Evolutionary conservation across 2,329 filamentous ascomycete genomes (phyloP), one percentile per base, ranked within the genome.

Genomic region (Pochonia chlamydosporia): DNA sequence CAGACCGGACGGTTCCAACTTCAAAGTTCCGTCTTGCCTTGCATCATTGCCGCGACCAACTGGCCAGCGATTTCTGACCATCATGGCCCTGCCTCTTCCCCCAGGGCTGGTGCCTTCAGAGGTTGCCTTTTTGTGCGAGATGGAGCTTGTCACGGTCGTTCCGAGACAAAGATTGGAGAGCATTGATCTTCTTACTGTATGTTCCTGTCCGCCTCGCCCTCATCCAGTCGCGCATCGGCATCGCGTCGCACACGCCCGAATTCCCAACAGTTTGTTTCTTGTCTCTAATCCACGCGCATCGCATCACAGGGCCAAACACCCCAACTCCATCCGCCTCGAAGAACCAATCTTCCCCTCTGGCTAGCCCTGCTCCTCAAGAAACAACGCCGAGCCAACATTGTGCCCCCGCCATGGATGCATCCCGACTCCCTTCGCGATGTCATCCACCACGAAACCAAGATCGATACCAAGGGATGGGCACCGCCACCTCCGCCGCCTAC

Each of bases 121-220:
- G 71, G 87, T 95, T 40, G 87, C 90, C 43, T 99, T 97, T 62
- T 74, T 97, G 24, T 96, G 91, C 67, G 93, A 99, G 72, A 97
- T 96, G 90, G 92, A 97, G 71, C 81, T 89, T 59, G 87, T 99
- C 47, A 96, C 91, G 0, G 80, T 99, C 20, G 82, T 97, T 43
- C 93, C 93, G 30, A 87, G 93, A 46, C 91, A 97, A 66, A 81
- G 87, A 54, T 82, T 99, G 45, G 90, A 96, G 55, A 82, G 81
- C 56, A 86, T 99, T 53, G 78, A 88, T 58, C 78, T 99, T 52
- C 79, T 99, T 47, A 84, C 85, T 55, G 93, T 97, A 75, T 74
- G 85, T 81, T 48, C 52, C n/a, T n/a, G n/a, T n/a, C n/a, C 39
- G 10, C 43, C 42, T 48, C 25, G 53, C 36, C 43, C 42, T 42